phyloP scores from a whole-genome alignment of 1,139 yeast species.

The Blastobotrys buckinghamii region DNA sequence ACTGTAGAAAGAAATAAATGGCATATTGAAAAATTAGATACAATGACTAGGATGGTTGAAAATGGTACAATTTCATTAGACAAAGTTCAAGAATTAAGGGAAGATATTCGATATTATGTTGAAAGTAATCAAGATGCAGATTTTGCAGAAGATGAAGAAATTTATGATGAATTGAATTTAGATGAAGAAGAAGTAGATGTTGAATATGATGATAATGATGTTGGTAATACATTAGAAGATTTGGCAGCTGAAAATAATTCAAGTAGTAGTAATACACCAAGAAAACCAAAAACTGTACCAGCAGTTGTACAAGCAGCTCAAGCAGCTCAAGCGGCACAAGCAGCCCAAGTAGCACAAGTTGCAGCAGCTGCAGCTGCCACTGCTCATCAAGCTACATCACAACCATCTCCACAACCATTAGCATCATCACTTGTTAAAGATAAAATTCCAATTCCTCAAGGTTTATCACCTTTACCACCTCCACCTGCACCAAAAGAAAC shows the following conservation, averaged over 20 bases:
- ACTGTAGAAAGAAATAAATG: constrained; percentile 68
- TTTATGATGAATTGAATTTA: constrained; percentile 81
- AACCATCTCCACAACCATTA: not conserved
- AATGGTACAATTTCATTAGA: constrained; percentile 83
- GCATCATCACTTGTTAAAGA: constrained; percentile 30
- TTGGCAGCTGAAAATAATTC: constrained; percentile 30
- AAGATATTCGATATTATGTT: constrained; percentile 89
- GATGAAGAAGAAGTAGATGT: constrained; percentile 57
- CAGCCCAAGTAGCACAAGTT: not conserved
- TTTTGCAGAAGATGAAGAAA: constrained; percentile 90
- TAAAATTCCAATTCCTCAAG: constrained; percentile 31
- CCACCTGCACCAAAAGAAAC: constrained; percentile 9
- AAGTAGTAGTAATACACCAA: constrained; percentile 2
- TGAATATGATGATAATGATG: constrained; percentile 32
- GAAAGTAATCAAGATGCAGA: constrained; percentile 96
- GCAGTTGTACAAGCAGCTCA: not conserved
- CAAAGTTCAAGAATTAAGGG: constrained; percentile 70
- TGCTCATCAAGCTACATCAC: not conserved
- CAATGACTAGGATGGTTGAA: constrained; percentile 68
- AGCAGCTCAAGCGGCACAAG: not conserved
- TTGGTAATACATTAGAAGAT: constrained; percentile 34
- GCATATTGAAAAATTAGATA: constrained; percentile 76
- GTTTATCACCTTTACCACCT: constrained; percentile 19
- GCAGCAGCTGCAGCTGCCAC: not conserved
- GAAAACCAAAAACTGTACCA: constrained; percentile 7